Evolutionary conservation across 371 early-diverging fungal species (phyloP).

Genomic region (Cokeromyces recurvatus): DNA sequence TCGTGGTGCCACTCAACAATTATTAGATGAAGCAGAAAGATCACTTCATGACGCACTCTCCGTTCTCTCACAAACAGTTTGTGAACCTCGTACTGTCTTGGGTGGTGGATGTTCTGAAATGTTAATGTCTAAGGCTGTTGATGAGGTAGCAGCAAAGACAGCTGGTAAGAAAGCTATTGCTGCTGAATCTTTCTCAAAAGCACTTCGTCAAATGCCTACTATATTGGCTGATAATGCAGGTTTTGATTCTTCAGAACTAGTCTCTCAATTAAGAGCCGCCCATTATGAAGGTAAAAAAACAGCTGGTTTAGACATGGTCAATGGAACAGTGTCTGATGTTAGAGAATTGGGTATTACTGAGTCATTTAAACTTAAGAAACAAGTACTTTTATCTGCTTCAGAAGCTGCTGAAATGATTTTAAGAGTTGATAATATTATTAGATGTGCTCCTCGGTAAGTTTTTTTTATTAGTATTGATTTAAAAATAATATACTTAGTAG

Average conservation of each 20-base stretch:
- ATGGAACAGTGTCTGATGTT: constrained; percentile 84
- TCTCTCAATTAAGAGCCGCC: constrained; percentile 87
- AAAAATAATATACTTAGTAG: not conserved
- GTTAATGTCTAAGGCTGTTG: constrained; percentile 95
- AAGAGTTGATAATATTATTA: constrained; percentile 98
- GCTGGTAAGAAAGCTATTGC: constrained; percentile 97
- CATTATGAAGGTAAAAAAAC: constrained; percentile 84
- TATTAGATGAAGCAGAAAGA: constrained; percentile 99
- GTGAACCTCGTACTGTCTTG: constrained; percentile 92
- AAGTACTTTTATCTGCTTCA: constrained; percentile 94
- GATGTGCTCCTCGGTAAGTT: constrained; percentile 80
- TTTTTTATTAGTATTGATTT: not conserved
- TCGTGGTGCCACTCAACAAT: constrained; percentile 95
- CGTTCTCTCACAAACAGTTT: constrained; percentile 95
- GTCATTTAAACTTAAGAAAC: constrained; percentile 96
- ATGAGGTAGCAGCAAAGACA: constrained; percentile 87
- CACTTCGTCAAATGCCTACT: constrained; percentile 95
- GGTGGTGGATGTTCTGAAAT: constrained; percentile 99
- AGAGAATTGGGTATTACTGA: constrained; percentile 93
- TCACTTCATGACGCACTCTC: constrained; percentile 98
- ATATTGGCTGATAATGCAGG: constrained; percentile 99
- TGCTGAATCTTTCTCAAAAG: constrained; percentile 94
- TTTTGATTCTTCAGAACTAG: constrained; percentile 93
- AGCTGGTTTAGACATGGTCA: constrained; percentile 89
- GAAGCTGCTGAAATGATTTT: constrained; percentile 99